Conservation (phyloP, 2,329 filamentous ascomycete genomes). For the Arthrobotrys pseudoclavata region DNA sequence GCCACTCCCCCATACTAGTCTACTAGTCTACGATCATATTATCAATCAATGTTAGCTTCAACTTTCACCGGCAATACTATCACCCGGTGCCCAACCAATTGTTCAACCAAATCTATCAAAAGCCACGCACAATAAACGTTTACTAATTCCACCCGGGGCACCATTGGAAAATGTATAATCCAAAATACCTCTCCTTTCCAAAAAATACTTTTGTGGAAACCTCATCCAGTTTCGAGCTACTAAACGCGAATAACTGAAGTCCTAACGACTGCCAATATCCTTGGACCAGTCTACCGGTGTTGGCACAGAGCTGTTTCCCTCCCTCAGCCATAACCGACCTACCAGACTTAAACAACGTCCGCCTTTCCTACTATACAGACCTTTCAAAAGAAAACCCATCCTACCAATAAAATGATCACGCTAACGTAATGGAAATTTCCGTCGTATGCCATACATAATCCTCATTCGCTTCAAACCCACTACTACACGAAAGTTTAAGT, state of each 20-base stretch:
- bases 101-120: not conserved
- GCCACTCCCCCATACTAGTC: not conserved
- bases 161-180: not conserved
- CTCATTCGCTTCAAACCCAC: conserved; percentile 25
- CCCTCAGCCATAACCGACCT: not conserved
- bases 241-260: conserved; percentile 49
- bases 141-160: not conserved
- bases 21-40: not conserved
- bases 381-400: not conserved
- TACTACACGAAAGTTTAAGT: conserved; percentile 1
- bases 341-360: no score
- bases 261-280: conserved; percentile 37
- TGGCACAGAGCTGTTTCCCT: not conserved
- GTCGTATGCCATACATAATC: not conserved
- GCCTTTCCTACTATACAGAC: not conserved
- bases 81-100: not conserved
- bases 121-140: not conserved
- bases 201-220: conserved; percentile 24
- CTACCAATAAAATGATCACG: not conserved
- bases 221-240: conserved; percentile 34
- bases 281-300: not conserved
- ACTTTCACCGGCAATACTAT: not conserved
- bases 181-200: not conserved
- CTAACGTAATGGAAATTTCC: conserved; percentile 5
- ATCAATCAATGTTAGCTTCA: not conserved